Base-by-base conservation (phyloP, 1,139 yeast genomes). In the Sugiyamaella japonica region DNA sequence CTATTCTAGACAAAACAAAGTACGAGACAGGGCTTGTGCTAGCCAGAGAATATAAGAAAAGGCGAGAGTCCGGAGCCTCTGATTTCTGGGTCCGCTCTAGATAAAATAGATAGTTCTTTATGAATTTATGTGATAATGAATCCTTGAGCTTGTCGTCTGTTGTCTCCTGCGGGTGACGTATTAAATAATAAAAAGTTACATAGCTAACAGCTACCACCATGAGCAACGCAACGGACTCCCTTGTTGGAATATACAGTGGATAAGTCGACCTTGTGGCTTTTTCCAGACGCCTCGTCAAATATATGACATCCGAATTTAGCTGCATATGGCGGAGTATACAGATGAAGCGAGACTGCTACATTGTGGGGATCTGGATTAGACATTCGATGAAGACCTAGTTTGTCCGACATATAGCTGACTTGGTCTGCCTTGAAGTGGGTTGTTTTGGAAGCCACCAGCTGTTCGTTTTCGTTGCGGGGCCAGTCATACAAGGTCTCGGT, bases 291-390 rank as follows among this genome's bases (percentile, higher is more conserved):
- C 29, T 78, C 78, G 60, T 83, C 86, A 63, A 81, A 85, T 68
- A 80, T 78, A 57, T 80, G 74, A 66, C 89, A 85, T 7, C 90
- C 90, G 51, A 66, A 81, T 69, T 81, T 74, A 53, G 85, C 75
- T 5, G 91, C 91, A 68, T 85, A 84, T 8, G 93, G 91, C 7
- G 93, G 90, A 12, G 91, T 85, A 71, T 86, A 86, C 55, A 86
- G 76, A 69, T 86, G 93, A 65, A 86, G 75, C 37, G 87, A 80
- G 8, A 86, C 82, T n/a, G 89, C 83, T n/a, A 74, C 69, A 38
- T 76, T 77, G 40, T 71, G 66, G 0, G 71, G 60, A 38, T 71
- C 68, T 6, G 81, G 80, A 65, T 86, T 86, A 52, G 76, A 72
- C 67, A 86, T 84, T 62, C 80, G 76, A 70, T 86, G 93, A 56